These are phyloP conservation scores for Saccharomycopsis javanensis DNA, from an alignment of 805 yeast genomes.

Conservation along the genomic window DNA sequence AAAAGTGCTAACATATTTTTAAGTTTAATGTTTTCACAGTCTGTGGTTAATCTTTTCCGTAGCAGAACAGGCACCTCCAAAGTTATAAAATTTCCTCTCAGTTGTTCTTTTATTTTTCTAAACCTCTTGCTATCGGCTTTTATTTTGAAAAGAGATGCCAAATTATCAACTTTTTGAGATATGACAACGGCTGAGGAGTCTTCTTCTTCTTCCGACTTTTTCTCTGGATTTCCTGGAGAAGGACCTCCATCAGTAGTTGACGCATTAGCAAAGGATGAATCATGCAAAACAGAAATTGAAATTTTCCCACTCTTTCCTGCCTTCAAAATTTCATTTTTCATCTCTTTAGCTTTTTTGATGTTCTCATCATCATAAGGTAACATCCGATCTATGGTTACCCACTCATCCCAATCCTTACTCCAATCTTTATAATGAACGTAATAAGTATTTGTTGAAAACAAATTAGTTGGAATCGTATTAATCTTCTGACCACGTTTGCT, in stretches of 20 bases:
- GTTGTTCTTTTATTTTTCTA: conserved; percentile 19
- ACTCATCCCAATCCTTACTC: conserved; percentile 94
- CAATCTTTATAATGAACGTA: conserved; percentile 89
- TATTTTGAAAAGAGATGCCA: background rate
- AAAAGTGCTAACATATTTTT: conserved; percentile 57
- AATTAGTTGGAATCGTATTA: conserved; percentile 5
- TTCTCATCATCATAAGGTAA: conserved; percentile 63
- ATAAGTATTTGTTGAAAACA: conserved; percentile 34
- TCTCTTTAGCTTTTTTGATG: conserved; percentile 47
- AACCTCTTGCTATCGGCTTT: background rate
- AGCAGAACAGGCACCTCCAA: conserved; percentile 54
- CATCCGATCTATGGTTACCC: conserved; percentile 70
- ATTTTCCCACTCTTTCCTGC: background rate
- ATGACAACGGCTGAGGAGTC: background rate
- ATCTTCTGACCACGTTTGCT: conserved; percentile 23
- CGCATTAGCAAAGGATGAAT: background rate
- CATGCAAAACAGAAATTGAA: background rate
- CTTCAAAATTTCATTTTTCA: conserved; percentile 30
- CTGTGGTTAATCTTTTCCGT: conserved; percentile 69
- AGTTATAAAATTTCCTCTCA: conserved; percentile 32
- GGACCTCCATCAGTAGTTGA: background rate
- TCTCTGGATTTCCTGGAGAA: background rate
- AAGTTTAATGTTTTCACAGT: conserved; percentile 86
- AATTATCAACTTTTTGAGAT: background rate
- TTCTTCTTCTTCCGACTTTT: background rate